These are phyloP conservation scores for Odonthalia washingtoniensis DNA, from an alignment of 31 red algal species.

Conservation along the genomic window DNA sequence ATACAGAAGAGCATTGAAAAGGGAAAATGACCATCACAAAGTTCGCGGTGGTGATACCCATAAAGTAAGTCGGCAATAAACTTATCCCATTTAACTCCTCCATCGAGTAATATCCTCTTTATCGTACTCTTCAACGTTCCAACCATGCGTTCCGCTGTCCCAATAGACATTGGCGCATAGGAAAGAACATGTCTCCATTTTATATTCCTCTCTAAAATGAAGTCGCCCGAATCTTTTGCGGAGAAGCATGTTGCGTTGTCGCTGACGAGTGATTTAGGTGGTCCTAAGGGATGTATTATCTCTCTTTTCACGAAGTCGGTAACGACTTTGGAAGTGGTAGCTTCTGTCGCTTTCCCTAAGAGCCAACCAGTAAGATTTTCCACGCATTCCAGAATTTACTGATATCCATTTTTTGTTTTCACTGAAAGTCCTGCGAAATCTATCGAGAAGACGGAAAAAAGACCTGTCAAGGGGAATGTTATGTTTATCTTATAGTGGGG, in stretches of 20 bases:
- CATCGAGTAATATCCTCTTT: not conserved
- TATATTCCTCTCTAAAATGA: not conserved
- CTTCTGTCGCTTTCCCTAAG: not conserved
- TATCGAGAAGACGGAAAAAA: not conserved
- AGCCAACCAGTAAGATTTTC: not conserved
- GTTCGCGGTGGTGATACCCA: not conserved
- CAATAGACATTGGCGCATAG: not conserved
- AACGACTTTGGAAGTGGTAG: not conserved
- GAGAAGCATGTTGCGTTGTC: conserved; percentile 17
- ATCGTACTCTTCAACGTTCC: not conserved
- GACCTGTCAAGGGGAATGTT: not conserved
- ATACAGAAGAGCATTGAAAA: not conserved
- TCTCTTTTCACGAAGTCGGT: too few relatives aligned
- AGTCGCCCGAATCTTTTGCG: not conserved
- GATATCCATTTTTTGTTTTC: not conserved
- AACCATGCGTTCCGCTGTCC: conserved; percentile 6
- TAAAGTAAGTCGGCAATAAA: not conserved
- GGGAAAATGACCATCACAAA: not conserved
- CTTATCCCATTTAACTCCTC: not conserved
- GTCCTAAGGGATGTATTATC: too few relatives aligned
- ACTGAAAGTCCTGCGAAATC: not conserved
- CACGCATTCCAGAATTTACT: not conserved
- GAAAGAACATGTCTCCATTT: not conserved
- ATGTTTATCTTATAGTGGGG: not conserved
- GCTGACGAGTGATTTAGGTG: not conserved